Evolutionary conservation across 2,329 filamentous ascomycete genomes (phyloP), one percentile per base, ranked within the genome.

Genomic region (Zarea fungicola): DNA sequence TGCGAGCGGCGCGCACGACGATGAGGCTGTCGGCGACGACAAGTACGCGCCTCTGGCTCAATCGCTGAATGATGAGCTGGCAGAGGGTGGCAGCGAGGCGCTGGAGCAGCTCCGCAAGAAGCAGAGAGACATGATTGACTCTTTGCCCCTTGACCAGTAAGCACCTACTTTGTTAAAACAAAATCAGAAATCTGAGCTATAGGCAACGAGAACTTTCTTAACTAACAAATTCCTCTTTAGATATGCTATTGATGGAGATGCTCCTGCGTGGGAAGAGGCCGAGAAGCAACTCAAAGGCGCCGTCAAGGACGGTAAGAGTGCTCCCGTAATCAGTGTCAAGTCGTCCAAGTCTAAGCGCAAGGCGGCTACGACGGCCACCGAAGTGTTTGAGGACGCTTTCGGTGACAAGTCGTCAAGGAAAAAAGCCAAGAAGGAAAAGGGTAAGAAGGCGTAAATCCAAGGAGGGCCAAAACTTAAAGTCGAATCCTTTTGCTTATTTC

Each of bases 71-170:
- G 87, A 93, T 9, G 93, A 97, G 66, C 75, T 97, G 16, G 84
- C 85, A 48, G 88, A 93, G 62, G 91, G 84, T 14, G 90, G 85
- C 2, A 82, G 92, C 52, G 85, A 93, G 65, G 82, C 87, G 22
- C 68, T 89, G 53, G 75, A 74, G 41, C 82, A 81, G 51, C 72
- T 95, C 60, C 81, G 80, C 57, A 83, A 87, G 66, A 88, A 92
- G 69, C 89, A 95, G 67, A 83, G 86, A 59, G 87, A 89, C 57
- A 74, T 97, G 56, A 96, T 97, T 60, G 88, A 96, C 72, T 86
- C 90, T 54, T 72, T 97, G 53, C 91, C 92, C 37, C 75, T 97
- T 45, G 89, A 96, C 60, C 84, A 87, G 60, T 65, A 57, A 61
- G 66, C 5, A 9, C 6, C 26, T 45, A 28, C 6, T 29, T n/a